phyloP scores from a whole-genome alignment of 306 rosid genomes.

The Vigna hirtella region DNA sequence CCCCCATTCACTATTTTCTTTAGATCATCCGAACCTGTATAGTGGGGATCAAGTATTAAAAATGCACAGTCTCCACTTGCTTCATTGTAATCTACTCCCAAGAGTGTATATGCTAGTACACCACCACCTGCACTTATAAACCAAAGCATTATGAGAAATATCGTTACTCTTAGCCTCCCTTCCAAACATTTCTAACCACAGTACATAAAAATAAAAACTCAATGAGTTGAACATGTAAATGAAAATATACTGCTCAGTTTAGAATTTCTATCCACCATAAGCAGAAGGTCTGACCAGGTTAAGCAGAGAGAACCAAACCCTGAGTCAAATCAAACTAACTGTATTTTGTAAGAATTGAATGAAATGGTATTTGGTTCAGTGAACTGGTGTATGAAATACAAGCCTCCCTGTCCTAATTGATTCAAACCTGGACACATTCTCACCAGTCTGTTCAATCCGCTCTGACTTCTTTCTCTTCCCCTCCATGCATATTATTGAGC shows the following conservation, averaged over 20 bases:
- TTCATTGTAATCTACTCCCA: conserved; percentile 95
- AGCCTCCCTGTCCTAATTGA: not conserved
- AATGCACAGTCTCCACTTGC: conserved; percentile 90
- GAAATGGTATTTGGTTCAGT: not conserved
- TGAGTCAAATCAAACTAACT: not conserved
- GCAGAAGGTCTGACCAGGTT: not conserved
- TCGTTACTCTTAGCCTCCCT: conserved; percentile 14
- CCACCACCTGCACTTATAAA: conserved; percentile 80
- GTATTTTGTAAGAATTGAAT: not conserved
- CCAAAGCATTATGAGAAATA: conserved; percentile 7
- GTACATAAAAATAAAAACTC: not conserved
- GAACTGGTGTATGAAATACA: not conserved
- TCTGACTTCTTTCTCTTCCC: not conserved
- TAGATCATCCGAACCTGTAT: conserved; percentile 80
- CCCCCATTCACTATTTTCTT: conserved; percentile 86
- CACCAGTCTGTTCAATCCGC: not conserved
- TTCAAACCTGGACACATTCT: not conserved
- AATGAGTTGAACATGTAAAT: conserved; percentile 23
- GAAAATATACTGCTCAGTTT: not conserved
- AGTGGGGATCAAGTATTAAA: conserved; percentile 96
- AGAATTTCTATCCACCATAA: conserved; percentile 21
- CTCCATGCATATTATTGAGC: not conserved
- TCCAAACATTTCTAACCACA: conserved; percentile 12
- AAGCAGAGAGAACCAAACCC: not conserved
- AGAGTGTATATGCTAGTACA: conserved; percentile 92